phyloP scores from a whole-genome alignment of 2,329 filamentous ascomycete genomes.

The Penicillium sp. region DNA sequence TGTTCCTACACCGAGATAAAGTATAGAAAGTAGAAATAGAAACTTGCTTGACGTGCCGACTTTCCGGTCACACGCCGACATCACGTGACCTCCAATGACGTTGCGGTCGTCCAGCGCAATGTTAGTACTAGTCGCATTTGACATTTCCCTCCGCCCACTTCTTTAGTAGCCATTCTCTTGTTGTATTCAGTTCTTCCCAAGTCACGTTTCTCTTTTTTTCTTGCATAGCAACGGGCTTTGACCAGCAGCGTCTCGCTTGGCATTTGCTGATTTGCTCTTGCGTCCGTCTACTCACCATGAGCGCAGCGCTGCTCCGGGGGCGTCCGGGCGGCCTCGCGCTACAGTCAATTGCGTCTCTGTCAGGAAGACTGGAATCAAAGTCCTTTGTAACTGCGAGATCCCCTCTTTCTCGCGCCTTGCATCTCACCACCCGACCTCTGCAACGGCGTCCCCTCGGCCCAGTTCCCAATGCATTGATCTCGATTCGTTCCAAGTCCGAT shows the following conservation, averaged over 20 bases:
- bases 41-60: constrained; percentile 1
- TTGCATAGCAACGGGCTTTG: constrained; percentile 7
- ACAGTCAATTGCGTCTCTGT: constrained; percentile 24
- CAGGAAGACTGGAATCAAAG: constrained; percentile 21
- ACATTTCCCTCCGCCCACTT: not conserved
- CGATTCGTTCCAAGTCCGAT: constrained; percentile 34
- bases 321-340: constrained; percentile 27
- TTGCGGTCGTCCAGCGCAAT: not conserved
- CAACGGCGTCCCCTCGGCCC: constrained; percentile 7
- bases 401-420: constrained; percentile 18
- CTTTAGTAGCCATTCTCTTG: constrained; percentile 2
- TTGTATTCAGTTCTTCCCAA: not conserved
- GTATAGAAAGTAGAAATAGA: not conserved
- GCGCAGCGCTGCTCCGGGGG: constrained; percentile 30
- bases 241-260: constrained; percentile 5
- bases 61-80: constrained; percentile 1
- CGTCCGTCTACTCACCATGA: constrained; percentile 24
- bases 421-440: constrained; percentile 19
- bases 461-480: constrained; percentile 22
- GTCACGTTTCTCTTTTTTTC: constrained; percentile 6
- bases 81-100: constrained; percentile 17
- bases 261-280: constrained; percentile 9
- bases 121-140: not conserved
- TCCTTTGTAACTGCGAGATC: constrained; percentile 8
- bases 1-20: not conserved